Evolutionary conservation across 2,329 filamentous ascomycete genomes (phyloP), one percentile per base, ranked within the genome.

Genomic region (Venturia oleaginea): DNA sequence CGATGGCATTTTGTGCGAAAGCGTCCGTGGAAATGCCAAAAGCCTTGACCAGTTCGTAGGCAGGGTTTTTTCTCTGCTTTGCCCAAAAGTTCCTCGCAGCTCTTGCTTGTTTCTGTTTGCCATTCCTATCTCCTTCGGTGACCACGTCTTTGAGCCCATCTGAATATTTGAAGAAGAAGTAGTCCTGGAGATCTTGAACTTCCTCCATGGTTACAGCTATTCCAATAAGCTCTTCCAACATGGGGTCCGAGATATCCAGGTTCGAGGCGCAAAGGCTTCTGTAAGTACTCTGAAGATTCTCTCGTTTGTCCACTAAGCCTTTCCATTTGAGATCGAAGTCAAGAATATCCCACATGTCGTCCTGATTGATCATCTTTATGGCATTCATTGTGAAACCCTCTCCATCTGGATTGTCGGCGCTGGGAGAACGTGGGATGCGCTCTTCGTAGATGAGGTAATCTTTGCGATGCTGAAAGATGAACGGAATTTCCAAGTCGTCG

Each of bases 391-490:
- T 55, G 13, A 51, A 42, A 1, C 38, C 43, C n/a, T 38, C 30
- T 15, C 48, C 59, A n/a, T 65, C 60, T 11, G 30, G 24, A 42
- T 43, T 43, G 24, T 65, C 64, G 22, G 91, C 86, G 1, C 87
- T 86, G 51, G 51, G 51, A 34, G 51, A 57, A n/a, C 51, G 27
- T 34, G 51, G 51, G 1, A 83, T 86, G 70, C 91, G 86, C 10
- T 84, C 83, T 68, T 93, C 88, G 71, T 97, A 91, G 65, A 99
- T 95, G 54, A 99, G 83, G 72, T 97, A 99, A 74, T 99, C 94
- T 76, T 97, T 96, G 67, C 94, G 91, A 72, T 99, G 94, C 75
- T 97, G 93, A 76, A 97, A 97, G 69, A 99, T 94, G 75, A 96
- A 99, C 0, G 94, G 93, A 1, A 97, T 92, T 75, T 99, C 94